Conservation (phyloP, 2,329 filamentous ascomycete species). For the Bipolaris oryzae region DNA sequence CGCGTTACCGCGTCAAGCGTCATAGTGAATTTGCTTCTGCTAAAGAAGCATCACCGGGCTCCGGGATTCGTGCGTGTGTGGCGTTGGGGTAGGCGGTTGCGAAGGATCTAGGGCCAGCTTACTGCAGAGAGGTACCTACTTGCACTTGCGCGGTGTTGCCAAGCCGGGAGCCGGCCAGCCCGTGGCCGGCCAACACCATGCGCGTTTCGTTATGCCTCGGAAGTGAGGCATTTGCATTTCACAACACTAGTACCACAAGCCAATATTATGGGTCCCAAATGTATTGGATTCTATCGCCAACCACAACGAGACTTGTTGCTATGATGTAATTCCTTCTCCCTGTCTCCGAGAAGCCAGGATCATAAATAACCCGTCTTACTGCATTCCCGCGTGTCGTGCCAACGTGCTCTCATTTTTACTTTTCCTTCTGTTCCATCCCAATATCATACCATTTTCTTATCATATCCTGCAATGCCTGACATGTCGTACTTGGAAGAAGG, state of each 20-base stretch:
- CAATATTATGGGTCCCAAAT: too few relatives aligned
- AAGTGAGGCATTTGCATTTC: background rate
- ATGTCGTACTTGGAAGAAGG: background rate
- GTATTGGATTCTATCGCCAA: background rate
- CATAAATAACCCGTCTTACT: background rate
- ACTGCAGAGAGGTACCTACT: constrained; percentile 7
- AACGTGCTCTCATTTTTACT: background rate
- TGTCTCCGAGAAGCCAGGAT: background rate
- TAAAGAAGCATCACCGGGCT: constrained; percentile 38
- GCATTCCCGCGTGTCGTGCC: background rate
- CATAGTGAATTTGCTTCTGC: constrained; percentile 44
- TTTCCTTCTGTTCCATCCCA: too few relatives aligned
- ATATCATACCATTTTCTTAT: background rate
- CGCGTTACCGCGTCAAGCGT: constrained; percentile 35
- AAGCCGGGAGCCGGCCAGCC: constrained; percentile 16
- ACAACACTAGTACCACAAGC: background rate
- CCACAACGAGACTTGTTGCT: background rate
- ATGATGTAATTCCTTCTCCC: background rate
- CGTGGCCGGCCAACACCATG: constrained; percentile 1
- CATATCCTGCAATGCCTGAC: too few relatives aligned
- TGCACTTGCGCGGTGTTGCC: constrained; percentile 12
- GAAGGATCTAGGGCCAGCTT: constrained; percentile 12
- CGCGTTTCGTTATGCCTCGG: background rate
- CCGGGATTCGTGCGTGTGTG: background rate
- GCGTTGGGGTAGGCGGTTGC: constrained; percentile 2